Evolutionary conservation across 495 filamentous ascomycete species (phyloP).

Genomic region (Friedmanniomyces simplex): DNA sequence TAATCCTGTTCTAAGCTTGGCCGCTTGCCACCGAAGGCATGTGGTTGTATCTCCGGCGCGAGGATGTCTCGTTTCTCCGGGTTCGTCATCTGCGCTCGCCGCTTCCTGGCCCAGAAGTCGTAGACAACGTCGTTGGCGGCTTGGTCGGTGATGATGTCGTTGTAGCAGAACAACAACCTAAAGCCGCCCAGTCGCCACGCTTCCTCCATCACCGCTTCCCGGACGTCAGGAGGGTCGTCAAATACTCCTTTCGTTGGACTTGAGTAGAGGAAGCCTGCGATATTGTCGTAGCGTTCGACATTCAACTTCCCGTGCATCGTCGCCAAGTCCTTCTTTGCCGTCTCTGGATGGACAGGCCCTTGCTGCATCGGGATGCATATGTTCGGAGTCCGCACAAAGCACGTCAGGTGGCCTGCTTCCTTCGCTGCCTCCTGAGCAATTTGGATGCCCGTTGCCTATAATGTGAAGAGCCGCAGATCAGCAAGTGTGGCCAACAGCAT

Average conservation of each 20-base stretch:
- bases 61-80: slow-evolving; percentile 41
- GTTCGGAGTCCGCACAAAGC: slow-evolving; percentile 45
- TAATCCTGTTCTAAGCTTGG: slow-evolving; percentile 45
- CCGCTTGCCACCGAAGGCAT: slow-evolving; percentile 46
- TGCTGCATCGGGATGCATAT: background rate
- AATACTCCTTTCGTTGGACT: slow-evolving; percentile 33
- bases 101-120: slow-evolving; percentile 48
- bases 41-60: slow-evolving; percentile 42
- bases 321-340: slow-evolving; percentile 9
- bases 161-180: slow-evolving; percentile 39
- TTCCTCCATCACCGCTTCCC: slow-evolving; percentile 37
- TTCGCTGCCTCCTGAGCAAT: slow-evolving; percentile 34
- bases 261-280: slow-evolving; percentile 37
- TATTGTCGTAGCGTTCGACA: slow-evolving; percentile 28
- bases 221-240: slow-evolving; percentile 38
- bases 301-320: slow-evolving; percentile 10
- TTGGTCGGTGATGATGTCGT: slow-evolving; percentile 36
- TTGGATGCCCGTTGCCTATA: slow-evolving; percentile 43
- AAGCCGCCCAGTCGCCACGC: slow-evolving; percentile 43
- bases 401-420: slow-evolving; percentile 31
- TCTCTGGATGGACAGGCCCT: slow-evolving; percentile 17
- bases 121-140: slow-evolving; percentile 41
- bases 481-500: background rate
- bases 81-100: slow-evolving; percentile 41
- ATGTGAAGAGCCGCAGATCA: slow-evolving; percentile 13